Evolutionary conservation across 495 filamentous ascomycete genomes (phyloP).

Genomic region (Neurospora sp.): DNA sequence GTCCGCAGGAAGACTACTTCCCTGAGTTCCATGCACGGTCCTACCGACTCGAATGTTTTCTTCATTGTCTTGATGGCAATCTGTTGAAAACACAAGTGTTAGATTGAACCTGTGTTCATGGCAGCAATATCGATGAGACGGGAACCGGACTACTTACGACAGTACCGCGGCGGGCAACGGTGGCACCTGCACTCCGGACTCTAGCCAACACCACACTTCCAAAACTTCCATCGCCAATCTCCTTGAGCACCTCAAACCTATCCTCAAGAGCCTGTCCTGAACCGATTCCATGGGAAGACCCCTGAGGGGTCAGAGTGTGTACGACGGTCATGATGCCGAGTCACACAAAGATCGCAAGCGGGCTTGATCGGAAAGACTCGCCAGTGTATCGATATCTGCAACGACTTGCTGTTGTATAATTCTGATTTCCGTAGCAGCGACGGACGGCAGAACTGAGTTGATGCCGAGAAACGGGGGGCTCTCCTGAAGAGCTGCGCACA

Average conservation of each 20-base stretch:
- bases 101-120: background rate
- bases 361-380: background rate
- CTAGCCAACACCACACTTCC: conserved; percentile 89
- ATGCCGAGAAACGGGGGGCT: conserved; percentile 13
- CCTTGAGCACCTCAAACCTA: conserved; percentile 92
- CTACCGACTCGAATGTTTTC: conserved; percentile 92
- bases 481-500: conserved; percentile 20
- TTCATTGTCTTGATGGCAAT: conserved; percentile 99
- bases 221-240: conserved; percentile 98
- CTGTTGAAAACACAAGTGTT: conserved; percentile 31
- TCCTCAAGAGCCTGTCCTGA: conserved; percentile 54
- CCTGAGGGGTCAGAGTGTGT: conserved; percentile 52
- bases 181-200: conserved; percentile 79
- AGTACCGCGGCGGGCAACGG: conserved; percentile 80
- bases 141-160: conserved; percentile 52
- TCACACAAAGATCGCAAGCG: background rate
- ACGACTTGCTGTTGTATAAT: background rate
- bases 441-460: conserved; percentile 1
- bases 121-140: background rate
- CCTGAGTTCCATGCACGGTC: conserved; percentile 79
- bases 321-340: conserved; percentile 53
- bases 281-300: conserved; percentile 34
- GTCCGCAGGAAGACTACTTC: conserved; percentile 95
- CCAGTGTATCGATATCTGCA: background rate
- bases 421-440: conserved; percentile 5